These are phyloP conservation scores for Fusarium pseudoanthophilum DNA, from an alignment of 2,329 filamentous ascomycete genomes.

Conservation along the genomic window DNA sequence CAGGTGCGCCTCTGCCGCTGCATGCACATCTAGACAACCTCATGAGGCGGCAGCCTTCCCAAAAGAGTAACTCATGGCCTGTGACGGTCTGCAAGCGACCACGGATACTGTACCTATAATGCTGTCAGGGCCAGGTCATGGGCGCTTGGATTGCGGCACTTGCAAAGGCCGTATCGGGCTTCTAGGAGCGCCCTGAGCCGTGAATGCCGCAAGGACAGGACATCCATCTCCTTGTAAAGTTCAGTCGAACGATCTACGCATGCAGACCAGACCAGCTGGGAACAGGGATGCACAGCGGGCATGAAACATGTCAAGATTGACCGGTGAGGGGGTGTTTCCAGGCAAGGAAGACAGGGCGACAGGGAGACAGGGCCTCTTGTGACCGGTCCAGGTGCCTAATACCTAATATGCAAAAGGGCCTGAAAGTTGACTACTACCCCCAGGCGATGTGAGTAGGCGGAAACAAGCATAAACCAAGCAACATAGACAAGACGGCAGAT, in stretches of 20 bases:
- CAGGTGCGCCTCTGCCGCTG: slow-evolving; percentile 22
- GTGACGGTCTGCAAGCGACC: neutral
- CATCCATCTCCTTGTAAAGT: slow-evolving; percentile 17
- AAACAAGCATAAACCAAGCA: slow-evolving; percentile 37
- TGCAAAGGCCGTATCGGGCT: slow-evolving; percentile 10
- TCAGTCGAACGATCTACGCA: slow-evolving; percentile 30
- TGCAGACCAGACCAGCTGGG: slow-evolving; percentile 8
- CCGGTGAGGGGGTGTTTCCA: slow-evolving; percentile 31
- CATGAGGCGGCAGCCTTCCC: neutral
- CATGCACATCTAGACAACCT: slow-evolving; percentile 11
- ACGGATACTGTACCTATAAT: neutral
- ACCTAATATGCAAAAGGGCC: slow-evolving; percentile 13
- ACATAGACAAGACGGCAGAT: slow-evolving; percentile 11
- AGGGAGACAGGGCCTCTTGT: slow-evolving; percentile 27
- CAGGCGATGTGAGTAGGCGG: neutral
- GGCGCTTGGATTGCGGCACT: slow-evolving; percentile 16
- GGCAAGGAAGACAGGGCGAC: slow-evolving; percentile 7
- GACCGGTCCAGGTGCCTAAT: slow-evolving; percentile 18
- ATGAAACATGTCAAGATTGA: slow-evolving; percentile 38
- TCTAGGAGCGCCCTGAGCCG: slow-evolving; percentile 6
- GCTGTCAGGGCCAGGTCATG: slow-evolving; percentile 21
- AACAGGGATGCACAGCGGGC: slow-evolving; percentile 27
- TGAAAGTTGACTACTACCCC: neutral
- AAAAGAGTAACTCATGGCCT: slow-evolving; percentile 2
- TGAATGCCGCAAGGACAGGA: slow-evolving; percentile 18